Conservation (phyloP, 768 basidiomycete species). For the Suillus lakei region DNA sequence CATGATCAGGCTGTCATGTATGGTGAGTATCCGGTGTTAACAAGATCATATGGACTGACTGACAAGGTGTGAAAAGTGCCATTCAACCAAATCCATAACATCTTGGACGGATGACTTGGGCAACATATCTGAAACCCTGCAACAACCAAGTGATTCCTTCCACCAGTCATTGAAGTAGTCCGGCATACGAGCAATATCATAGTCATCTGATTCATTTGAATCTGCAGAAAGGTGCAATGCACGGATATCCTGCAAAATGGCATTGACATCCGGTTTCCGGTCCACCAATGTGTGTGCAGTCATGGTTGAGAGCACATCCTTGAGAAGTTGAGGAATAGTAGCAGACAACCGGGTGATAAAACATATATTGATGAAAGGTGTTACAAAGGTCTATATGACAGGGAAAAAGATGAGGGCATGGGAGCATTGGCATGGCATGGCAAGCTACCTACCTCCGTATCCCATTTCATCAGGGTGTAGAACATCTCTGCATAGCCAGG, state of each 20-base stretch:
- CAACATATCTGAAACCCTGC: neutral
- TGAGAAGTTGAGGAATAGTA: neutral
- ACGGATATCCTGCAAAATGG: neutral
- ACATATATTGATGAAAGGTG: neutral
- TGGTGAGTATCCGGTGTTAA: neutral
- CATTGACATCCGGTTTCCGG: neutral
- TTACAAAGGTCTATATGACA: neutral
- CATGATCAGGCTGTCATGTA: neutral
- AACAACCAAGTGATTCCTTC: neutral
- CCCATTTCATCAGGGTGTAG: neutral
- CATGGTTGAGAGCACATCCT: neutral
- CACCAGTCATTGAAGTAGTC: constrained; percentile 4
- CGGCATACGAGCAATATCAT: neutral
- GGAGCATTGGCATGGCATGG: neutral
- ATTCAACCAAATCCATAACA: neutral
- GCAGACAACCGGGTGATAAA: neutral
- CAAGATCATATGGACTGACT: neutral
- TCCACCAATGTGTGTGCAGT: neutral
- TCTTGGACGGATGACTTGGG: constrained; percentile 3
- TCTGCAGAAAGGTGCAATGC: neutral
- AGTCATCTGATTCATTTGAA: neutral
- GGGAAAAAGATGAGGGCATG: neutral
- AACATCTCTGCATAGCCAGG: neutral
- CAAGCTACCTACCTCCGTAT: neutral
- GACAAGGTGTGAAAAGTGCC: neutral